Evolutionary conservation across 371 early-diverging fungal genomes (phyloP).

Genomic region (Parasitella parasitica): DNA sequence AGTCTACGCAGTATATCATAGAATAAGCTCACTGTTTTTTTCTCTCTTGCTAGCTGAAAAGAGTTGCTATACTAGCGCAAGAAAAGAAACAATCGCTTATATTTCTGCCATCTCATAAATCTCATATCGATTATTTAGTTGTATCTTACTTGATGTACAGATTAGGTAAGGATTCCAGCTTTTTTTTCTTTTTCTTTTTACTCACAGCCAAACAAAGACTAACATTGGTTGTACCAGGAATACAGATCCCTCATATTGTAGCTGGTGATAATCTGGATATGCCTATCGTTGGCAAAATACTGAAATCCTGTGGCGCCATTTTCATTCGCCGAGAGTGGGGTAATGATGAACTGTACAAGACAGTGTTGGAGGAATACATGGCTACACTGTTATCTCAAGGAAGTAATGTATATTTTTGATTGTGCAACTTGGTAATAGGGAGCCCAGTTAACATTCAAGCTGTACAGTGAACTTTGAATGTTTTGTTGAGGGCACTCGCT

Average conservation of each 20-base stretch:
- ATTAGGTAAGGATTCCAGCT: constrained; percentile 41
- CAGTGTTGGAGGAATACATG: constrained; percentile 78
- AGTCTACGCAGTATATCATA: no score
- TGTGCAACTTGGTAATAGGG: no score
- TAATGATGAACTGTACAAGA: constrained; percentile 71
- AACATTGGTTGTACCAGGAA: constrained; percentile 17
- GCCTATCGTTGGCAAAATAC: constrained; percentile 71
- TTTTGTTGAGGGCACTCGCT: constrained; percentile 88
- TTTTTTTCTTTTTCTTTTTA: not conserved
- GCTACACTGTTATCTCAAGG: constrained; percentile 49
- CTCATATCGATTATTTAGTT: constrained; percentile 90
- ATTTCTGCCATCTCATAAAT: constrained; percentile 86
- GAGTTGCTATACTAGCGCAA: constrained; percentile 65
- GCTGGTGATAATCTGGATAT: constrained; percentile 90
- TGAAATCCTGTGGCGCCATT: constrained; percentile 78
- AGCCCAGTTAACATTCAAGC: not conserved
- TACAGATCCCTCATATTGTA: constrained; percentile 86
- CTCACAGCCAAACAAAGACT: not conserved
- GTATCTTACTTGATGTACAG: constrained; percentile 82
- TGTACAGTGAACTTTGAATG: constrained; percentile 73
- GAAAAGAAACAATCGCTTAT: constrained; percentile 75
- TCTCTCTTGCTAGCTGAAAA: constrained; percentile 46
- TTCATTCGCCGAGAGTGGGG: constrained; percentile 86
- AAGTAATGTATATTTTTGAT: constrained; percentile 16
- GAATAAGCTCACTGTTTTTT: no score